phyloP scores from a whole-genome alignment of 1,284 basidiomycete genomes.

The Sphaerobolus stellatus region DNA sequence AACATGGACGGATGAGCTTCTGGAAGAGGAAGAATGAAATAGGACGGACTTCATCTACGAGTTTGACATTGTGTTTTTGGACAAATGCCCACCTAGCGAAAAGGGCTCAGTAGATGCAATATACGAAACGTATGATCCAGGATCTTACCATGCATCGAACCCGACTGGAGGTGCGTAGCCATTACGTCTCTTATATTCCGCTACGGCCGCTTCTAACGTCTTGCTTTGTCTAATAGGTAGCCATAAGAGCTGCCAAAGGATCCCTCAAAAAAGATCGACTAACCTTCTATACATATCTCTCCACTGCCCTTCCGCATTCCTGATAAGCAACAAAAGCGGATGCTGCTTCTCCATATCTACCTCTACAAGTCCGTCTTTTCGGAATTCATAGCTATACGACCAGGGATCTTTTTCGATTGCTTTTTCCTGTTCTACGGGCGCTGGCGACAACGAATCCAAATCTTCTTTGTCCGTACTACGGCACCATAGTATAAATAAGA shows the following conservation, averaged over 20 bases:
- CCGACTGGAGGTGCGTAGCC: constrained; percentile 48
- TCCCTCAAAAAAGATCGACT: not conserved
- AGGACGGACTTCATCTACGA: constrained; percentile 54
- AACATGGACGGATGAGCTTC: constrained; percentile 14
- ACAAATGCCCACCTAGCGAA: constrained; percentile 57
- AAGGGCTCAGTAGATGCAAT: not conserved
- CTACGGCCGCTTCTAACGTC: constrained; percentile 51
- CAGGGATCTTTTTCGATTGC: too few relatives aligned
- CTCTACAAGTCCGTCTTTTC: constrained; percentile 10
- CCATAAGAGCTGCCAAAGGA: not conserved
- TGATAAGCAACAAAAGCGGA: constrained; percentile 4
- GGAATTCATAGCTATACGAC: too few relatives aligned
- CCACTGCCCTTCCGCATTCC: constrained; percentile 7
- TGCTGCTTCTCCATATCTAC: constrained; percentile 8
- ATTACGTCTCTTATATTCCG: constrained; percentile 54
- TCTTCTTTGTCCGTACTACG: too few relatives aligned
- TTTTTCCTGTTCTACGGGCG: too few relatives aligned
- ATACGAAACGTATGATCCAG: not conserved
- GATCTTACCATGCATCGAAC: constrained; percentile 51
- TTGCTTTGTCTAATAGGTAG: constrained; percentile 50
- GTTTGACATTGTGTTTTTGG: constrained; percentile 51
- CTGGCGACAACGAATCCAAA: too few relatives aligned
- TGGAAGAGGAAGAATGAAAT: not conserved
- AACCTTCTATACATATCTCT: constrained; percentile 5
- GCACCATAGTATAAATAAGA: too few relatives aligned